phyloP scores from a whole-genome alignment of 345 rosid genomes.

The Eucalyptus tenuipes region DNA sequence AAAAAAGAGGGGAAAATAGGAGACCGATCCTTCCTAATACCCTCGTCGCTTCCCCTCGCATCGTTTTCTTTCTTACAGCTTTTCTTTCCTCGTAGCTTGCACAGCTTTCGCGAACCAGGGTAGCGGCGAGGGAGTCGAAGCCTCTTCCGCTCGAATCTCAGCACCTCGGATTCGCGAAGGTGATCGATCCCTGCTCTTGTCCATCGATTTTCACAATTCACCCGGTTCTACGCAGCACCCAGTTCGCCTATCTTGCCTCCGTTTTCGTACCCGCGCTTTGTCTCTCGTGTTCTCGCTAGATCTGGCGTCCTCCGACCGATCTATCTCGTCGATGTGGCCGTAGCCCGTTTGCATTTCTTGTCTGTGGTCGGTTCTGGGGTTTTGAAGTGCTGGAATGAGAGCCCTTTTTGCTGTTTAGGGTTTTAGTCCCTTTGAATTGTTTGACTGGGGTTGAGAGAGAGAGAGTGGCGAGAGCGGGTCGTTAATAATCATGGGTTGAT shows the following conservation, averaged over 20 bases:
- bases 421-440: not conserved
- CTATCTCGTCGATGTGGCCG: not conserved
- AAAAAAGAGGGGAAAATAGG: not conserved
- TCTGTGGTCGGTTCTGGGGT: not conserved
- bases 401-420: not conserved
- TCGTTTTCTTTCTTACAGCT: not conserved
- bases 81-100: not conserved
- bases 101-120: not conserved
- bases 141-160: not conserved
- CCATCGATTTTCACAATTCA: not conserved
- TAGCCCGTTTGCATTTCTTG: not conserved
- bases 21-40: not conserved
- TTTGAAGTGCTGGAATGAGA: not conserved
- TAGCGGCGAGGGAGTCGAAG: not conserved
- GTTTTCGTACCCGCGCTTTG: not conserved
- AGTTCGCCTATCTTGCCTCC: not conserved
- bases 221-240: not conserved
- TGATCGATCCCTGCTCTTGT: not conserved
- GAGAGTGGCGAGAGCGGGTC: not conserved
- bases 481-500: not conserved
- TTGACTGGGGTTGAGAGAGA: not conserved
- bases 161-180: not conserved
- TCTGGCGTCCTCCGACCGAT: not conserved
- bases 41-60: not conserved
- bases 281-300: not conserved